Percentiles rank a stretch among this genome's conserved stretches.
These are phyloP conservation scores for Leptomonas seymouri DNA, from an alignment of 208 protist genomes.

Conservation along the genomic window DNA sequence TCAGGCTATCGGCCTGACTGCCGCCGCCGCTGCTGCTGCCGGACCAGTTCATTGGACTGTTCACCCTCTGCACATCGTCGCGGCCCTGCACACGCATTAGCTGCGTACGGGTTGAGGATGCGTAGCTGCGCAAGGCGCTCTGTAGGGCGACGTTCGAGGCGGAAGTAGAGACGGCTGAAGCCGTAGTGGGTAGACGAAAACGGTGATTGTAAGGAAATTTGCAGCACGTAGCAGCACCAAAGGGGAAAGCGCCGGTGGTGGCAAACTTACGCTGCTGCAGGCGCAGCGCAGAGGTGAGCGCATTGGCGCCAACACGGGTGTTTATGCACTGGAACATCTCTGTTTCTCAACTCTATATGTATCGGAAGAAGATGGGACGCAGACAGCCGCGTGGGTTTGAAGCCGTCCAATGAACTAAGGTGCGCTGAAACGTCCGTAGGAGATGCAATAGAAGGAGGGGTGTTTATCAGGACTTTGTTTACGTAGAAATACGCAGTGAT, in stretches of 20 bases:
- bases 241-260: conserved; percentile 3
- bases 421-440: no score
- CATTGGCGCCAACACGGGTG: conserved; percentile 13
- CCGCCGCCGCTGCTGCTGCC: conserved; percentile 36
- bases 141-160: conserved; percentile 8
- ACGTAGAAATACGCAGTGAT: no score
- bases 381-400: no score
- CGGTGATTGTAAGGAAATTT: background rate
- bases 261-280: conserved; percentile 11
- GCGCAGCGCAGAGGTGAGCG: conserved; percentile 20
- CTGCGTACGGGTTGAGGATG: conserved; percentile 12
- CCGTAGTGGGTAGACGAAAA: conserved; percentile 2
- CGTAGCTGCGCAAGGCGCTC: conserved; percentile 18
- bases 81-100: conserved; percentile 43
- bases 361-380: background rate
- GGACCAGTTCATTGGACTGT: conserved; percentile 50
- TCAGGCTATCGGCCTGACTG: conserved; percentile 75
- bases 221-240: background rate
- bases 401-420: no score
- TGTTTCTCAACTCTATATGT: no score
- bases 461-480: no score
- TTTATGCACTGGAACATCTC: conserved; percentile 21
- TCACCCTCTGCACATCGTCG: conserved; percentile 43
- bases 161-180: background rate
- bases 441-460: background rate